A percentile compares a stretch with the other conserved stretches of the same genome.
Evolutionary conservation across 345 rosid genomes (phyloP).

Genomic region (Gossypium bickii): DNA sequence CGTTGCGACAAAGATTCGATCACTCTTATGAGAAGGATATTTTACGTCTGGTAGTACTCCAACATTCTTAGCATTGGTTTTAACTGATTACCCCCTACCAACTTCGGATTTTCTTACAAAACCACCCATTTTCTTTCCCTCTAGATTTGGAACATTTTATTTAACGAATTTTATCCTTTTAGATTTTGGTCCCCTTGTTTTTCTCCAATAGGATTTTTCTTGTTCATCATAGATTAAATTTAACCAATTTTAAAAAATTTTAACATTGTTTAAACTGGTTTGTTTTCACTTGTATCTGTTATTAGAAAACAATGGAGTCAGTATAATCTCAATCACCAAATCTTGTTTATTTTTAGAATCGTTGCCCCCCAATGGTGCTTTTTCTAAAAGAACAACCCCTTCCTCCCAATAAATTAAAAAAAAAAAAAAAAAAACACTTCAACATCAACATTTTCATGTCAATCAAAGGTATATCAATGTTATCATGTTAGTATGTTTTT

Average conservation of each 20-base stretch:
- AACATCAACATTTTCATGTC: neutral
- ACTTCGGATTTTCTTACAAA: conserved; percentile 26
- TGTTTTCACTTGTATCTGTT: neutral
- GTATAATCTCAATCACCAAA: neutral
- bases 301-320: neutral
- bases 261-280: neutral
- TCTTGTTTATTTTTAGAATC: conserved; percentile 2
- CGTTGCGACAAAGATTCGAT: no score
- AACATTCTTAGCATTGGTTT: neutral
- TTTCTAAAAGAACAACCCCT: neutral
- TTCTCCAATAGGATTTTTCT: neutral
- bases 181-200: neutral
- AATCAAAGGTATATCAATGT: conserved; percentile 1
- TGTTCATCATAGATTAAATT: neutral
- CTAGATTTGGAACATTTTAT: neutral
- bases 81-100: conserved; percentile 29
- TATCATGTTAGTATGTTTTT: neutral
- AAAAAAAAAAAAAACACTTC: neutral
- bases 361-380: neutral
- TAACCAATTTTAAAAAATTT: neutral
- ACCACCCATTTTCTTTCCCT: neutral
- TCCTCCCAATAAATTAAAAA: neutral
- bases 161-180: neutral
- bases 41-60: no score
- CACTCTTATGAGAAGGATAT: no score